These are phyloP conservation scores for Stephania yunnanensis DNA, from an alignment of 164 flowering plant genomes.

Conservation along the genomic window DNA sequence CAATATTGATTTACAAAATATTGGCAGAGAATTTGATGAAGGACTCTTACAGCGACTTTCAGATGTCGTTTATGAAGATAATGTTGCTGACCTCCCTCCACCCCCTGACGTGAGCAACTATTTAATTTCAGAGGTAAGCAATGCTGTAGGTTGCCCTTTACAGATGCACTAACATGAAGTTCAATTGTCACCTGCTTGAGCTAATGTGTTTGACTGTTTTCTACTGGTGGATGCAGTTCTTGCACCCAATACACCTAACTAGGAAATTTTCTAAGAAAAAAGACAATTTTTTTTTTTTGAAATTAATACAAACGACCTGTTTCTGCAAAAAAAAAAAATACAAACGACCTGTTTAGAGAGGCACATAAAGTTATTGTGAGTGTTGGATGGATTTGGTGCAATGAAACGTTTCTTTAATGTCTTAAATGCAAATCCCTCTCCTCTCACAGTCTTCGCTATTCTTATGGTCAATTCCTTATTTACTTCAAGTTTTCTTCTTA, in stretches of 20 bases:
- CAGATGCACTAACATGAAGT: neutral
- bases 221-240: neutral
- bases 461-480: neutral
- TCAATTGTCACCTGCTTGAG: neutral
- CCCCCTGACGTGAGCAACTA: slow-evolving; percentile 96
- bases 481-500: neutral
- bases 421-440: neutral
- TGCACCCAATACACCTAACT: neutral
- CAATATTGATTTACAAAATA: slow-evolving; percentile 14
- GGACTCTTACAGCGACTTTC: slow-evolving; percentile 58
- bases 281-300: too few species aligned
- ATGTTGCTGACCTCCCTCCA: slow-evolving; percentile 44
- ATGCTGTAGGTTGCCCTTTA: neutral
- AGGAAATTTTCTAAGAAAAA: neutral
- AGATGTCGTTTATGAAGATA: slow-evolving; percentile 76
- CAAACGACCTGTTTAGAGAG: neutral
- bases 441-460: neutral
- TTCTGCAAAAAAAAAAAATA: too few species aligned
- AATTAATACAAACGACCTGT: too few species aligned
- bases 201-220: neutral
- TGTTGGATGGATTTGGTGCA: neutral
- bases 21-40: slow-evolving; percentile 91
- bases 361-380: neutral
- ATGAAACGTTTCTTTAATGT: neutral
- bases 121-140: slow-evolving; percentile 74